Base-by-base conservation (phyloP, 106 monocot species). In the Iris macrosiphon region DNA sequence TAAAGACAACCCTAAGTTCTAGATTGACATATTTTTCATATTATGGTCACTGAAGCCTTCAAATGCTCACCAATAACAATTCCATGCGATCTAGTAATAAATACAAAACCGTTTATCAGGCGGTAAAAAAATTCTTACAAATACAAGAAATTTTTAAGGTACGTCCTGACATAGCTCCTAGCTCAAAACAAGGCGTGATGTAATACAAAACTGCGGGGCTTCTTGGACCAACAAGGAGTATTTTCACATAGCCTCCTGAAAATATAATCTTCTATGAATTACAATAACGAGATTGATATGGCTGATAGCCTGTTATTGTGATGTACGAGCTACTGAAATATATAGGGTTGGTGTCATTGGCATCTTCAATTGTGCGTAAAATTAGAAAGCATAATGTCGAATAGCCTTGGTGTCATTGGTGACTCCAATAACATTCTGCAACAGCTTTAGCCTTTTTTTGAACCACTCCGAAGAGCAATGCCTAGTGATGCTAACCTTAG, bases 381-480 rank as follows among this genome's bases (percentile, higher is more conserved):
- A 52, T 79, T 38, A 79, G 49, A 84, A 75, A 30, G 64, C 79
- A 63, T 84, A 80, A 22, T 75, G 34, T 41, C 81, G 88, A 27
- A 93, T 98, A 28, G 87, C 90, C 40, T 90, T 54, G 9, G 96
- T 83, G 60, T 90, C 86, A 19, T 87, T 98, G 63, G 64, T 67
- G 28, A 67, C 54, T 52, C 80, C 96, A 24, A 90, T 72, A 8
- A 75, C 83, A 73, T 87, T n/a, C 45, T 0, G 96, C 86, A 22
- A 78, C 72, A 5, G 83, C 67, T 75, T 98, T 90, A 7, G 90
- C 61, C 71, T n/a, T 81, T 83, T 21, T 87, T 77, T 0, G 82
- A 79, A 37, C 95, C 95, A 55, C 89, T 96, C 7, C 59, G 59
- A 37, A 96, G 89, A 17, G 85, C 95, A 45, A 96, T 53, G 16